Evolutionary conservation across 148 eudicot genomes (phyloP).

Genomic region (Cornus florida): DNA sequence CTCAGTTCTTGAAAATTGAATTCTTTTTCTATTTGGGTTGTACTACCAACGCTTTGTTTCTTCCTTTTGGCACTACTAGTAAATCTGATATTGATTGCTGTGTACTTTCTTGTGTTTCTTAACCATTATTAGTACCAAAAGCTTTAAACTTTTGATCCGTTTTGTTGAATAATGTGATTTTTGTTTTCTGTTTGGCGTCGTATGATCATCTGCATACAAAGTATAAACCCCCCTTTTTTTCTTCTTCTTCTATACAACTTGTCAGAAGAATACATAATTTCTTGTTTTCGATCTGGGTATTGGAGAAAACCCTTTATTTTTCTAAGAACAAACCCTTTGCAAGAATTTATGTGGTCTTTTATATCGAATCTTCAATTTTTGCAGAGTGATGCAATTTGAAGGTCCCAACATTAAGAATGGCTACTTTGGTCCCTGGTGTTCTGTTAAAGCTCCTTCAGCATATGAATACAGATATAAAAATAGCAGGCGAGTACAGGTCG

Average conservation of each 20-base stretch:
- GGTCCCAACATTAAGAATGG: constrained; percentile 49
- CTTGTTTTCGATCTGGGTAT: neutral
- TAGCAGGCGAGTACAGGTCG: constrained; percentile 85
- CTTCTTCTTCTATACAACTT: neutral
- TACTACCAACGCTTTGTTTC: neutral
- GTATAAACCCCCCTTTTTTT: neutral
- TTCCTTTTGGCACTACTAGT: neutral
- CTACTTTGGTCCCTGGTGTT: constrained; percentile 84
- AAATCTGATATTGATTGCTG: neutral
- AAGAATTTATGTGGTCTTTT: neutral
- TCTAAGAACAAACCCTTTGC: neutral
- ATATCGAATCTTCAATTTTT: constrained; percentile 16
- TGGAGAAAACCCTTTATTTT: neutral
- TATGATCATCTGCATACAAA: constrained; percentile 13
- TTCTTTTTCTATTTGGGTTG: neutral
- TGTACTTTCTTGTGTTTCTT: constrained; percentile 1
- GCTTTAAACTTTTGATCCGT: constrained; percentile 5
- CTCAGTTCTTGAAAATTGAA: neutral
- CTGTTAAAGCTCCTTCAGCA: constrained; percentile 76
- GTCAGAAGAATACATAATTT: constrained; percentile 4
- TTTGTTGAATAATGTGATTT: constrained; percentile 1
- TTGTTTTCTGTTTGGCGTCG: neutral
- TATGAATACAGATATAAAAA: constrained; percentile 86
- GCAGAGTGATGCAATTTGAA: constrained; percentile 52
- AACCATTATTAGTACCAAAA: constrained; percentile 4